phyloP scores from a whole-genome alignment of 768 basidiomycete species.

The Sporobolomyces pararoseus region DNA sequence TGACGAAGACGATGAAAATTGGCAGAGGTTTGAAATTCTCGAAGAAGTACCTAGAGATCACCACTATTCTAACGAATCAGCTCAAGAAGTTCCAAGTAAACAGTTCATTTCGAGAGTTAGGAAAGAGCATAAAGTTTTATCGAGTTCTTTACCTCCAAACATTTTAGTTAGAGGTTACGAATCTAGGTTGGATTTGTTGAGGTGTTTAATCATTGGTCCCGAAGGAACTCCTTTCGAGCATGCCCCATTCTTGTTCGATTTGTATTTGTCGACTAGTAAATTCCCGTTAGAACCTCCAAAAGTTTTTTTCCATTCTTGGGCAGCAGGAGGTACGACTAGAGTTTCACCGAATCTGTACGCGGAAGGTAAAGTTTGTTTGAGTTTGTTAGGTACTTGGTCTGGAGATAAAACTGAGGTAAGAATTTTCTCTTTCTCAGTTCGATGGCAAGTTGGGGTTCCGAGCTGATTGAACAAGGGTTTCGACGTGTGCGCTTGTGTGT shows the following conservation, averaged over 20 bases:
- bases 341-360: slow-evolving; percentile 69
- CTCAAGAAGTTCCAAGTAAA: slow-evolving; percentile 65
- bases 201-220: slow-evolving; percentile 85
- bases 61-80: slow-evolving; percentile 63
- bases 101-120: slow-evolving; percentile 69
- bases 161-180: slow-evolving; percentile 88
- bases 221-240: slow-evolving; percentile 93
- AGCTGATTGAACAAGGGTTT: too few relatives aligned
- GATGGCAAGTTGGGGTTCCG: too few relatives aligned
- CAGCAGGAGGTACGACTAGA: slow-evolving; percentile 50
- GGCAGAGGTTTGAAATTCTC: slow-evolving; percentile 79
- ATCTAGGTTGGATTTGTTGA: slow-evolving; percentile 77
- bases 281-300: slow-evolving; percentile 61
- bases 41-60: slow-evolving; percentile 64
- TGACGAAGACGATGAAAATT: slow-evolving; percentile 53
- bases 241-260: slow-evolving; percentile 91
- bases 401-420: slow-evolving; percentile 57
- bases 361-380: slow-evolving; percentile 57
- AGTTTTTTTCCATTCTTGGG: slow-evolving; percentile 90
- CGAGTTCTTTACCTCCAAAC: slow-evolving; percentile 72
- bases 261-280: slow-evolving; percentile 70
- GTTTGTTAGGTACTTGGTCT: slow-evolving; percentile 57
- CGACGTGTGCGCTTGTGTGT: slow-evolving; percentile 50
- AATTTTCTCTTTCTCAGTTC: too few relatives aligned
- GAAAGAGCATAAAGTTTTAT: slow-evolving; percentile 76